Percentiles rank a stretch among this genome's conserved stretches.
Evolutionary conservation across 2,329 filamentous ascomycete species (phyloP).

Genomic region (Colletotrichum sp.): DNA sequence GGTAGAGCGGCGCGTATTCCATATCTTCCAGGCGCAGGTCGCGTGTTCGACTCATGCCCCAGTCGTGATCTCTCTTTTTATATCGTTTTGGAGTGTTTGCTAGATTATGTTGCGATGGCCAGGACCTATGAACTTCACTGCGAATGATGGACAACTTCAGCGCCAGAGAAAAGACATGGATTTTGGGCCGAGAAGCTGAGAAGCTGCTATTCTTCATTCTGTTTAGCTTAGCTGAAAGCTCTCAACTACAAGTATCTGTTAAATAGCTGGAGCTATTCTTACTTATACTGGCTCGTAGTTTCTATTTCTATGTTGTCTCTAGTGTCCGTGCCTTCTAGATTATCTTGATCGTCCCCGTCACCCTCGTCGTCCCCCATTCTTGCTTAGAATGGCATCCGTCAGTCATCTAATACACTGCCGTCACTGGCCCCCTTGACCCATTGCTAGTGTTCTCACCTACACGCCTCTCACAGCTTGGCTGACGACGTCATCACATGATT

Average conservation of each 20-base stretch:
- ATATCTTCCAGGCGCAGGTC: background rate
- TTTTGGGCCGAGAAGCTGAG: background rate
- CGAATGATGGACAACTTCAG: background rate
- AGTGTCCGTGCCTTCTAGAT: no score
- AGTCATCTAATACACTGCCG: fast-evolving
- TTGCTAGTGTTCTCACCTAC: background rate
- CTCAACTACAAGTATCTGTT: no score
- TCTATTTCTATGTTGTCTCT: no score
- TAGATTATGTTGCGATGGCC: background rate
- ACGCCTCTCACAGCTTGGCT: background rate
- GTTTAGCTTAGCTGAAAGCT: background rate
- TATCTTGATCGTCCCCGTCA: no score
- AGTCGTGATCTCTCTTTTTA: background rate
- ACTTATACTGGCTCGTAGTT: background rate
- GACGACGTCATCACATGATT: background rate
- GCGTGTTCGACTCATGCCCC: background rate
- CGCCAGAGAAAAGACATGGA: background rate
- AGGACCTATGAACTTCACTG: fast-evolving
- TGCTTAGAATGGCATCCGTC: no score
- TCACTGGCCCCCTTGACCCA: background rate
- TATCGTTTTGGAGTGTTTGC: background rate
- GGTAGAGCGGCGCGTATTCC: background rate
- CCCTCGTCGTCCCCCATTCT: no score
- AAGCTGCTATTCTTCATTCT: background rate
- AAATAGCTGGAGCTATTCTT: background rate